Conservation (phyloP, 441 rosid species). For the Gossypium schwendimanii region DNA sequence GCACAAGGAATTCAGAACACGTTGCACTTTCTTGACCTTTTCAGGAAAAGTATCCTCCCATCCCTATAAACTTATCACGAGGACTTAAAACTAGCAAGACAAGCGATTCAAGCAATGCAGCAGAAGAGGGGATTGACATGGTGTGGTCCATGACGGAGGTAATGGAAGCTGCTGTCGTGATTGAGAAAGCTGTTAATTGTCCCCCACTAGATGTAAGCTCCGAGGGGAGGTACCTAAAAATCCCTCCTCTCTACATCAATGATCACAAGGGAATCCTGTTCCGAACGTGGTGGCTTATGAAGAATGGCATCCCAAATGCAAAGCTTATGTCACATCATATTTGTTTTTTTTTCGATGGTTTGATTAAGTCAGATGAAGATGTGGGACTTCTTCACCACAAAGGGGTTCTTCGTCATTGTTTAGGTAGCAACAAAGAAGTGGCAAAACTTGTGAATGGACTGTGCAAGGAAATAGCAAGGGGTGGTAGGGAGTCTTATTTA, state of each 20-base stretch:
- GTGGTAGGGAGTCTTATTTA: neutral
- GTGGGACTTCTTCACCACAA: slow-evolving; percentile 8
- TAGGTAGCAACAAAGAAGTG: slow-evolving; percentile 13
- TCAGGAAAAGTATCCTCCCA: slow-evolving; percentile 12
- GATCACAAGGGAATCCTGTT: slow-evolving; percentile 7
- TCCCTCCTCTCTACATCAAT: slow-evolving; percentile 15
- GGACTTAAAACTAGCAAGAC: neutral
- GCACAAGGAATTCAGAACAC: neutral
- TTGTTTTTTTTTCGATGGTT: slow-evolving; percentile 5
- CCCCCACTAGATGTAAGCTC: slow-evolving; percentile 3
- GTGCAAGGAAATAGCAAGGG: slow-evolving; percentile 14
- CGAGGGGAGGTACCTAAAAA: neutral
- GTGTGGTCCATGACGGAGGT: slow-evolving; percentile 7
- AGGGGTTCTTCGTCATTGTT: slow-evolving; percentile 7
- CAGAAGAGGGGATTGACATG: neutral
- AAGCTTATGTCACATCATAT: slow-evolving; percentile 4
- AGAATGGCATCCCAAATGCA: slow-evolving; percentile 2
- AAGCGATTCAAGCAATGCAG: neutral
- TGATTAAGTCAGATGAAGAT: slow-evolving; percentile 10
- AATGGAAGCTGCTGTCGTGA: neutral
- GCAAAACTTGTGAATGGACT: slow-evolving; percentile 8
- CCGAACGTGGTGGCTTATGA: slow-evolving; percentile 15
- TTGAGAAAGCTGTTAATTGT: neutral
- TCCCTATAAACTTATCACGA: neutral
- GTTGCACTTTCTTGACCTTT: slow-evolving; percentile 8